Evolutionary conservation across 164 flowering plant species (phyloP).

Genomic region (Paratinospora sagittata): DNA sequence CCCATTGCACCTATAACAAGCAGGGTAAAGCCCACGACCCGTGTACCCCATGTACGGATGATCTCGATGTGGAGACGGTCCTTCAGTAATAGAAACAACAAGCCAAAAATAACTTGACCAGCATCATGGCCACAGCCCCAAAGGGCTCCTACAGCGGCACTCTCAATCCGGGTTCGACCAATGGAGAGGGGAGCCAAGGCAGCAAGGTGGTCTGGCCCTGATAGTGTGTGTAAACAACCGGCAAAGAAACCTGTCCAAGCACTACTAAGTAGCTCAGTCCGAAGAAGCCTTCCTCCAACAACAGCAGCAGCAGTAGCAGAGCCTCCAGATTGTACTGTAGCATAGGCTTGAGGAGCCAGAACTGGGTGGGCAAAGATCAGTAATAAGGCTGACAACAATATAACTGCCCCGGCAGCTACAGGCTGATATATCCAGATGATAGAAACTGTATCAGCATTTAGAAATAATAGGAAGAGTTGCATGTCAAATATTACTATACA

Average conservation of each 20-base stretch:
- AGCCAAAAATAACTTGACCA: slow-evolving; percentile 89
- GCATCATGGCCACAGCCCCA: slow-evolving; percentile 99
- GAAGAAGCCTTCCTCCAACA: slow-evolving; percentile 43
- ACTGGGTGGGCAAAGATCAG: slow-evolving; percentile 43
- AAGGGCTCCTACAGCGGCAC: slow-evolving; percentile 94
- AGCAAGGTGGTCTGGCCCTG: slow-evolving; percentile 99
- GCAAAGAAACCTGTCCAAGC: slow-evolving; percentile 99
- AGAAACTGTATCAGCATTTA: slow-evolving; percentile 4
- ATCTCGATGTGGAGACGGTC: slow-evolving; percentile 89
- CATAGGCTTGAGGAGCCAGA: slow-evolving; percentile 65
- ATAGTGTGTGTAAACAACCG: slow-evolving; percentile 93
- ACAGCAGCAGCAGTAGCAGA: slow-evolving; percentile 47
- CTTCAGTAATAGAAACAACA: slow-evolving; percentile 76
- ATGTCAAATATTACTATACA: not conserved
- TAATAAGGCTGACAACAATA: slow-evolving; percentile 56
- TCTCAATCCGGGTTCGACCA: slow-evolving; percentile 78
- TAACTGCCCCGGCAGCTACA: slow-evolving; percentile 35
- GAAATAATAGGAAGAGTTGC: not conserved
- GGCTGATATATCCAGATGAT: slow-evolving; percentile 34
- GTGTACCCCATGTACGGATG: slow-evolving; percentile 85
- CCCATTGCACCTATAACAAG: slow-evolving; percentile 93
- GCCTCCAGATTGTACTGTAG: slow-evolving; percentile 61
- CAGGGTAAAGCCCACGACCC: slow-evolving; percentile 86
- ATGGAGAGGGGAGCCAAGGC: slow-evolving; percentile 97
- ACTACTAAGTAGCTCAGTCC: slow-evolving; percentile 66